Evolutionary conservation across 352 stramenopile species (phyloP).

Genomic region (Pythium brassicae): DNA sequence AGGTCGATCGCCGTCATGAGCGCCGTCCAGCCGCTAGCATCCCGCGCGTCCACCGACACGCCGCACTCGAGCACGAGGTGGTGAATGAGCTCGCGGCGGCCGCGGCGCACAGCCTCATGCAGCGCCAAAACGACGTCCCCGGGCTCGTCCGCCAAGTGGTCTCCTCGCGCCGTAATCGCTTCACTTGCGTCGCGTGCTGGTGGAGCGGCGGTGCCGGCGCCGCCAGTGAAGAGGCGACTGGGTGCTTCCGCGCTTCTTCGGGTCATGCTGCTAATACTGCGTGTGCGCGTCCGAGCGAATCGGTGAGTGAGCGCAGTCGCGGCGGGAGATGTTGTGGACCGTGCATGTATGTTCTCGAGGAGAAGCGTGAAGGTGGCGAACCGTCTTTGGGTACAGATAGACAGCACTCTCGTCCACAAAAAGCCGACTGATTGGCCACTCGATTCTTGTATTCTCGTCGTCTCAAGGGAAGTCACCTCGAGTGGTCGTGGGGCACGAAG

Average conservation of each 20-base stretch:
- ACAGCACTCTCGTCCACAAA: neutral
- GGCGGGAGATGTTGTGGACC: neutral
- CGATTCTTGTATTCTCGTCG: too few relatives aligned
- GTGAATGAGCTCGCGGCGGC: neutral
- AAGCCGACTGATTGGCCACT: neutral
- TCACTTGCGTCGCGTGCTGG: too few relatives aligned
- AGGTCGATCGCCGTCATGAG: constrained; percentile 7
- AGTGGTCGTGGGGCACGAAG: too few relatives aligned
- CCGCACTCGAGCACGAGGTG: neutral
- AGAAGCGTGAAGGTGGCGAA: neutral
- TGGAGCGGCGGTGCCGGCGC: too few relatives aligned
- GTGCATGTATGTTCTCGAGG: neutral
- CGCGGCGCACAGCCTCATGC: neutral
- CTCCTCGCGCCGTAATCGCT: too few relatives aligned
- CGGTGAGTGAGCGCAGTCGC: neutral
- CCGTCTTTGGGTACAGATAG: neutral
- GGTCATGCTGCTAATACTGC: neutral
- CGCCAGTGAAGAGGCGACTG: too few relatives aligned
- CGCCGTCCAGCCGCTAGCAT: constrained; percentile 2
- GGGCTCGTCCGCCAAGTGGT: too few relatives aligned
- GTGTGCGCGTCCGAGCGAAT: neutral
- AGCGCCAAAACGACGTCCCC: neutral
- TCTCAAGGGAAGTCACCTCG: too few relatives aligned
- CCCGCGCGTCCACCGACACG: neutral
- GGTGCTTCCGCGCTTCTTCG: neutral